These are phyloP conservation scores for Acanthamoeba lenticulata DNA, from an alignment of 208 protist genomes.

Conservation along the genomic window DNA sequence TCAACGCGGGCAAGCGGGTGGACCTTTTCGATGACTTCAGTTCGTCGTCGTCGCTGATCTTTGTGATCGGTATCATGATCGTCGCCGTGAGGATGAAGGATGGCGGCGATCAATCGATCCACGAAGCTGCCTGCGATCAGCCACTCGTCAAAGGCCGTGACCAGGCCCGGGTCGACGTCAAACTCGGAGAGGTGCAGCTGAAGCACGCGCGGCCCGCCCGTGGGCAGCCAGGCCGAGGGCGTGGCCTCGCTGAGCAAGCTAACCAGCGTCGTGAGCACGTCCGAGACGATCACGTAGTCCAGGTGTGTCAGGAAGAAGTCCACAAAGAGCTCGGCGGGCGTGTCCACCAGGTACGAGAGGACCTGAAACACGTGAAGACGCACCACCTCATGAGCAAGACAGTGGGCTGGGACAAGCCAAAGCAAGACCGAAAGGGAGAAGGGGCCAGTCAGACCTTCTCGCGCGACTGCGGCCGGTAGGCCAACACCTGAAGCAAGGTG, in stretches of 20 bases:
- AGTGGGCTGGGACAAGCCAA: background rate
- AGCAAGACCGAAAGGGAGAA: too few relatives aligned
- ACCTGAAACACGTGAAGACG: background rate
- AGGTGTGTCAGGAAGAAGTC: conserved; percentile 14
- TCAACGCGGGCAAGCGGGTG: too few relatives aligned
- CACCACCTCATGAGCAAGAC: background rate
- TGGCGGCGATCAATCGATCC: background rate
- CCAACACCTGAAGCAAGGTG: conserved; percentile 5
- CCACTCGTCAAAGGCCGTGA: conserved; percentile 13
- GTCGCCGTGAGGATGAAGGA: background rate
- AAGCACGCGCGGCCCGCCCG: conserved; percentile 38
- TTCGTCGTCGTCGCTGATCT: background rate
- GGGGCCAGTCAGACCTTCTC: background rate
- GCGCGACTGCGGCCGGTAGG: conserved; percentile 2
- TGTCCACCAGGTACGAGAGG: conserved; percentile 27
- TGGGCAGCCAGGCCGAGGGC: conserved; percentile 49
- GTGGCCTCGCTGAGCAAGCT: conserved; percentile 7
- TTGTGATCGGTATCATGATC: background rate
- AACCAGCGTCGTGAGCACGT: conserved; percentile 18
- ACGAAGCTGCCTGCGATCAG: conserved; percentile 32
- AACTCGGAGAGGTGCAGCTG: conserved; percentile 23
- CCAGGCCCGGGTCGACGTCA: background rate
- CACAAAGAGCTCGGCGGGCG: conserved; percentile 37
- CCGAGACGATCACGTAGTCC: conserved; percentile 20
- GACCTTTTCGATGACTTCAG: conserved; percentile 27